phyloP scores from a whole-genome alignment of 176 grass and related monocot genomes.

The Phragmites australis region DNA sequence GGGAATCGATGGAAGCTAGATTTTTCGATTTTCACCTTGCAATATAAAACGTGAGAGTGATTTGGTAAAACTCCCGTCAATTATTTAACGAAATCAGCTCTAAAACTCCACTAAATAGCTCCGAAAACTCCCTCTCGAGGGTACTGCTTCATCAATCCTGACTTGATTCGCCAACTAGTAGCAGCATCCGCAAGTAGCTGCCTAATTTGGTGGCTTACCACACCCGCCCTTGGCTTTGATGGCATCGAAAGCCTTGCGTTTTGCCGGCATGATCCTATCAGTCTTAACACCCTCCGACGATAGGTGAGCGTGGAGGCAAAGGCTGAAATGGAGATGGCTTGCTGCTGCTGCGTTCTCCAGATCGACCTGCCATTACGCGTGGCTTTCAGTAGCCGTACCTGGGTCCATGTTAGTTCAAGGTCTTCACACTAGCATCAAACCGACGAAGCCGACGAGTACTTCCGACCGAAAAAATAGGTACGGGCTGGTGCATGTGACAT shows the following conservation, averaged over 20 bases:
- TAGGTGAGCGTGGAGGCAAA: conserved; percentile 8
- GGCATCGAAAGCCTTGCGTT: conserved; percentile 4
- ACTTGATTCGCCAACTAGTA: no score
- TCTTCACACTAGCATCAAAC: no score
- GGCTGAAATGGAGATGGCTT: neutral
- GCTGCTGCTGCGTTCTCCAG: neutral
- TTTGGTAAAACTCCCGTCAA: no score
- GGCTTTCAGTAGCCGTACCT: neutral
- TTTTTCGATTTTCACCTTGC: no score
- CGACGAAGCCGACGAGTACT: no score
- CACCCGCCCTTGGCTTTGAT: conserved; percentile 3
- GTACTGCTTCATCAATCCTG: neutral
- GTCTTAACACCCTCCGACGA: no score
- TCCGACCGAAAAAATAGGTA: no score
- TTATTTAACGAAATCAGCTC: no score
- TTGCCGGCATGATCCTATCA: neutral
- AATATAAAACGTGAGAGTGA: no score
- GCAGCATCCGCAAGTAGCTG: conserved; percentile 12
- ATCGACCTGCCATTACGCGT: neutral
- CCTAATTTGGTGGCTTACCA: conserved; percentile 5
- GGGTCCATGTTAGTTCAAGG: neutral
- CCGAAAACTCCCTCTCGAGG: neutral
- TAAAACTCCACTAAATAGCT: no score
- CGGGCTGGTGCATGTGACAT: no score
- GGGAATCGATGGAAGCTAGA: no score